Base-by-base conservation (phyloP, 2,329 filamentous ascomycete genomes). In the Didymella pinodella region DNA sequence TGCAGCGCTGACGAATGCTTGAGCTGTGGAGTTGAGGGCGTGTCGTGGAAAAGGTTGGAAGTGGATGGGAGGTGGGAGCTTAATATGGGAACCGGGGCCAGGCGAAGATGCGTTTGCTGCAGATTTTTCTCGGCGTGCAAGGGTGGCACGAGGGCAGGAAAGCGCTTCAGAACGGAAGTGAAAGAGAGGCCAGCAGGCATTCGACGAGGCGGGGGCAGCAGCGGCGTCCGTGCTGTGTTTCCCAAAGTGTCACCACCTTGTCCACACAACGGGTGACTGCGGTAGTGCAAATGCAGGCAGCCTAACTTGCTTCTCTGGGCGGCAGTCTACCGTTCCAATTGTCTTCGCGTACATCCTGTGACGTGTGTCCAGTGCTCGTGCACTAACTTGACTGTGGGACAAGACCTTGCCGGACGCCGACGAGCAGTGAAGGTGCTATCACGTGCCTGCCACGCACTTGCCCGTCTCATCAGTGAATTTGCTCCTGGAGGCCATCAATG, bases 1-100 rank as follows among this genome's bases (percentile, higher is more conserved):
- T 72, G 67, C 62, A 66, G 58, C 59, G 59, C 62, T 66, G 64
- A 64, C 56, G 47, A 59, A 59, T 59, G 50, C 50, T 54, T 54
- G 46, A 46, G 34, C 56, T 28, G 18, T 58, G 41, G 61, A 68
- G 51, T 65, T 48, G 43, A 51, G 53, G 49, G 57, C 55, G 62
- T 63, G 61, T 59, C 48, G 61, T 62, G 54, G 48, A 52, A 59
- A 54, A 48, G 26, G 43, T 20, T 48, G 54, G 54, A 47, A 54
- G 48, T 20, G 22, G 58, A 14, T 26, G 54, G 52, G 57, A 44
- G 56, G 36, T 36, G 48, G 18, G 47, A 48, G 48, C 52, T 64
- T 66, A 64, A 64, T 60, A 66, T 63, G 57, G 49, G 28, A 50
- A 49, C 50, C 57, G 55, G 50, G 61, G 59, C 45, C 32, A 29